These are phyloP conservation scores for Vitis cinerea DNA, from an alignment of 164 flowering plant genomes.

Conservation along the genomic window DNA sequence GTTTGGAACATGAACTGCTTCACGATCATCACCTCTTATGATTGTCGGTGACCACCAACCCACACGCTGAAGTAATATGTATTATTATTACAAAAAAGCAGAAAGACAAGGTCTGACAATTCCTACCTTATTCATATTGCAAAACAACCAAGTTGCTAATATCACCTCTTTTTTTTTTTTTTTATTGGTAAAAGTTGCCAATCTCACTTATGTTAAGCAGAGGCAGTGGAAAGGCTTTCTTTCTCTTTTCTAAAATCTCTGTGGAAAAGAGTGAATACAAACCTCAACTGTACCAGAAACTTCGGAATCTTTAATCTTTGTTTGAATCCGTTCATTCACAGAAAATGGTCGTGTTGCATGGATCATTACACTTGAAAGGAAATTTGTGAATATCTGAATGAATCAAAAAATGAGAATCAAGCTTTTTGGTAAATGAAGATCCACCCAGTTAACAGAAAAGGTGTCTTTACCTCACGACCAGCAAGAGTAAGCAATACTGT, in stretches of 20 bases:
- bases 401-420: slow-evolving; percentile 4
- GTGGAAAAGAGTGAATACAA: slow-evolving; percentile 19
- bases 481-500: slow-evolving; percentile 96
- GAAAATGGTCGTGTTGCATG: slow-evolving; percentile 95
- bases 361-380: slow-evolving; percentile 93
- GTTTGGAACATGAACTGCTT: slow-evolving; percentile 96
- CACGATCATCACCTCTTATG: slow-evolving; percentile 95
- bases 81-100: not conserved
- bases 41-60: slow-evolving; percentile 99
- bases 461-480: slow-evolving; percentile 84
- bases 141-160: too few relatives aligned
- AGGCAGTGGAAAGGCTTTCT: not conserved
- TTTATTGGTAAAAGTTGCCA: not conserved
- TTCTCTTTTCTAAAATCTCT: too few relatives aligned
- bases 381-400: slow-evolving; percentile 86
- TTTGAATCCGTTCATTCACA: slow-evolving; percentile 91
- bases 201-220: not conserved
- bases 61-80: slow-evolving; percentile 64
- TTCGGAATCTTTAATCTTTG: slow-evolving; percentile 95
- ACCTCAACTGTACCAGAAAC: slow-evolving; percentile 99
- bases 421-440: not conserved
- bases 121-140: too few relatives aligned
- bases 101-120: too few relatives aligned
- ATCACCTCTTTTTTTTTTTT: too few relatives aligned
- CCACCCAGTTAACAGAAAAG: slow-evolving; percentile 1